These are phyloP conservation scores for Claviceps sp. DNA, from an alignment of 2,329 filamentous ascomycete species.

Conservation along the genomic window DNA sequence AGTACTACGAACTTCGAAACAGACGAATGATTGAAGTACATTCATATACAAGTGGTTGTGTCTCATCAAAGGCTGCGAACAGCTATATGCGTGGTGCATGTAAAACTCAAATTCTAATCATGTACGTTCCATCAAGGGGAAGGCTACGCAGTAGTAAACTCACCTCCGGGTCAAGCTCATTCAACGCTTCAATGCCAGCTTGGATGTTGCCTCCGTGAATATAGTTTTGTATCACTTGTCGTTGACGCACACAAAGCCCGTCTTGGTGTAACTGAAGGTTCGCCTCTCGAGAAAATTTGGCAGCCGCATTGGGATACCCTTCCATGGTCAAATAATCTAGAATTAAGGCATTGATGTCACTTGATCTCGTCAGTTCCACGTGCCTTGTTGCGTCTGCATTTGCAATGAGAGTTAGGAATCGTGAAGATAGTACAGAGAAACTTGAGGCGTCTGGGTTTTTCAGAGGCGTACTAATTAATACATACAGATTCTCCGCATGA, in stretches of 20 bases:
- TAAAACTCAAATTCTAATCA: slow-evolving; percentile 87
- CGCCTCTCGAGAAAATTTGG: slow-evolving; percentile 87
- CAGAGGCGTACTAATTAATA: slow-evolving; percentile 15
- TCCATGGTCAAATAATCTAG: slow-evolving; percentile 96
- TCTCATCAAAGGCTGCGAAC: slow-evolving; percentile 77
- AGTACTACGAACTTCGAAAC: not conserved
- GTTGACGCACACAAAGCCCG: slow-evolving; percentile 56
- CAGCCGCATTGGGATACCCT: slow-evolving; percentile 83
- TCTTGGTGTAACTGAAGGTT: slow-evolving; percentile 68
- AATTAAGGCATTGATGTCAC: slow-evolving; percentile 89
- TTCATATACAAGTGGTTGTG: slow-evolving; percentile 47
- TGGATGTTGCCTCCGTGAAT: slow-evolving; percentile 82
- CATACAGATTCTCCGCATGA: slow-evolving; percentile 75
- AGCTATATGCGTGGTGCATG: slow-evolving; percentile 99
- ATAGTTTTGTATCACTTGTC: slow-evolving; percentile 70
- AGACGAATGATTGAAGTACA: slow-evolving; percentile 2
- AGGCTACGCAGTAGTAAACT: slow-evolving; percentile 19
- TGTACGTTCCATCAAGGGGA: slow-evolving; percentile 20
- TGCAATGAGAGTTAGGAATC: not conserved
- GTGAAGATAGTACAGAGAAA: no score
- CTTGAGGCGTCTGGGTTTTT: not conserved
- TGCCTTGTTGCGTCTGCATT: not conserved
- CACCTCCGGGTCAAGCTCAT: slow-evolving; percentile 86
- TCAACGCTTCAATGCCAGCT: slow-evolving; percentile 71
- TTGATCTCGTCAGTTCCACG: slow-evolving; percentile 27